Evolutionary conservation across 1,284 basidiomycete species (phyloP).

Genomic region (Stereum hirsutum): DNA sequence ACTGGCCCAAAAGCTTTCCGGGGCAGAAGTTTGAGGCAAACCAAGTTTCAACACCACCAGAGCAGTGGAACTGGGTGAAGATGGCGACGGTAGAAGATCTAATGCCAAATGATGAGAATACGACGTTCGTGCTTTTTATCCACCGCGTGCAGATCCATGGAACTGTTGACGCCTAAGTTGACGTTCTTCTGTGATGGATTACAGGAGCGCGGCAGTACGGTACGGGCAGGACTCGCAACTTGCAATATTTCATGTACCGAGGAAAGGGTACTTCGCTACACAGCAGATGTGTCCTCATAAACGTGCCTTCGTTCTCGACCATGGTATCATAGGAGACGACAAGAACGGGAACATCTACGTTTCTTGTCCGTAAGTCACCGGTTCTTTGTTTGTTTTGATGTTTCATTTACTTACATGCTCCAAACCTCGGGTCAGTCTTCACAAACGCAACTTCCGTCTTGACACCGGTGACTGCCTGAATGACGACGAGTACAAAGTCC

Average conservation of each 20-base stretch:
- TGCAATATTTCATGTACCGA: constrained; percentile 1
- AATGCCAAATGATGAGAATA: not conserved
- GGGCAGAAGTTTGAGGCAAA: not conserved
- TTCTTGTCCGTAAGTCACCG: not conserved
- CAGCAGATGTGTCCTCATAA: not conserved
- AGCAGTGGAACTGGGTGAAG: not conserved
- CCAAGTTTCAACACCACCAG: not conserved
- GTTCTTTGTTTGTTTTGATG: no score
- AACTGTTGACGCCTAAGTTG: not conserved
- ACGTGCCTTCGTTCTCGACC: constrained; percentile 1
- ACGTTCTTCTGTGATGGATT: not conserved
- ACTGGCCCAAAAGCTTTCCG: constrained; percentile 1
- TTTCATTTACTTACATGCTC: not conserved
- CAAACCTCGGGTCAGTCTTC: not conserved
- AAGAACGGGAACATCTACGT: not conserved
- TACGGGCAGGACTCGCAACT: not conserved
- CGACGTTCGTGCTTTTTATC: not conserved
- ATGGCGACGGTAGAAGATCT: not conserved
- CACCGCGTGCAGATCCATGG: no score
- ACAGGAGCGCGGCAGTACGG: not conserved
- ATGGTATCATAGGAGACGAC: not conserved
- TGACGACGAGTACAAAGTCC: not conserved
- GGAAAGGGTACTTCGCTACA: constrained; percentile 1
- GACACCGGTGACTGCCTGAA: constrained; percentile 1
- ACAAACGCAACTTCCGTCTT: constrained; percentile 1